Evolutionary conservation across 108 stramenopile species (phyloP).

Genomic region (Nannochloropsis salina): DNA sequence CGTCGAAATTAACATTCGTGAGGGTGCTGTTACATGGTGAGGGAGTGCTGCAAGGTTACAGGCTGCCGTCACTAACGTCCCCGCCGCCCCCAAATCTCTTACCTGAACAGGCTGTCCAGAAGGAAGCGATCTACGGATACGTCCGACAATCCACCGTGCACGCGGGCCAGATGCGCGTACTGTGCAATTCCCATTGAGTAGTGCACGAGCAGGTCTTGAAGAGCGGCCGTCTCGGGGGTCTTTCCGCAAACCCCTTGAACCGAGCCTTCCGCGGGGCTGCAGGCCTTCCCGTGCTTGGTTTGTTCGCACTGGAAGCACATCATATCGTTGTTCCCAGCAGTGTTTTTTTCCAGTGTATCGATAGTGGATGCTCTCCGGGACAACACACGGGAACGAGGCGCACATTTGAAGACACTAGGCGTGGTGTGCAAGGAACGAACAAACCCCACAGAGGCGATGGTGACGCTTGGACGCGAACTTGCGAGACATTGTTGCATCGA

Average conservation of each 20-base stretch:
- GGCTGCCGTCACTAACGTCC: background rate
- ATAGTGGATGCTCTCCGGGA: background rate
- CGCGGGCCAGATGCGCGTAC: background rate
- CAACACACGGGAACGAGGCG: background rate
- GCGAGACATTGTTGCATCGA: background rate
- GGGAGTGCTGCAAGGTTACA: background rate
- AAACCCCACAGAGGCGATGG: background rate
- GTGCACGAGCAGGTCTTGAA: background rate
- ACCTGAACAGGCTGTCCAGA: background rate
- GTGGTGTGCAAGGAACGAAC: background rate
- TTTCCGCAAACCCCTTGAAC: constrained; percentile 12
- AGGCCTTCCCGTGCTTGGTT: constrained; percentile 11
- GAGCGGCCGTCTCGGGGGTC: constrained; percentile 9
- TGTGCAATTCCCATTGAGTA: background rate
- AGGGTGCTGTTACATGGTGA: constrained; percentile 58
- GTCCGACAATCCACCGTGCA: background rate
- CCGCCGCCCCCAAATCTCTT: background rate
- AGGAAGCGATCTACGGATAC: background rate
- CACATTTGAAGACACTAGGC: background rate
- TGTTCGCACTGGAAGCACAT: constrained; percentile 23
- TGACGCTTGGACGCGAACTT: background rate
- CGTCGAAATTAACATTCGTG: constrained; percentile 75
- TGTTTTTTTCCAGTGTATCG: background rate
- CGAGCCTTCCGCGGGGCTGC: constrained; percentile 3
- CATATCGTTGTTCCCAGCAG: background rate